Evolutionary conservation across 2,329 filamentous ascomycete genomes (phyloP), one percentile per base, ranked within the genome.

Genomic region (Sporothrix inflata): DNA sequence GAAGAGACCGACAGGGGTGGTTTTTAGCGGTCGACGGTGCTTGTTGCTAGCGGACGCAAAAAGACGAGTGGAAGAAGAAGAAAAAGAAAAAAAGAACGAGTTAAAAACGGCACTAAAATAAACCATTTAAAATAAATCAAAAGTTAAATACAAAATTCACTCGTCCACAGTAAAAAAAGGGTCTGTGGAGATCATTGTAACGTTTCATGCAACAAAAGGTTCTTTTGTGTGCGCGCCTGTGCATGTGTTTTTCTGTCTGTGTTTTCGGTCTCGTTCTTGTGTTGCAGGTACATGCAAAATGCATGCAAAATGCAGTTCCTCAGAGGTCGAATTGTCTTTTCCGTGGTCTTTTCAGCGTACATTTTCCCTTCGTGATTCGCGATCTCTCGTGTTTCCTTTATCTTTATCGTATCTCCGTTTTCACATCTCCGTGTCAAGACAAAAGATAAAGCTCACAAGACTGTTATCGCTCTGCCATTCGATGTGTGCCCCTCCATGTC

Each of bases 101-200:
- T 11, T 14, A 40, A 38, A 24, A 53, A 51, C 5, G 27, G 9
- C 6, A 21, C 27, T 34, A 69, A 38, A 69, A 55, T 21, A 68
- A 38, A 30, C 45, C 27, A 68, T 47, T 34, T 66, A 34, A 66
- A 34, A 12, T 38, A 14, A 51, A 24, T n/a, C 38, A 49, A 34
- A 70, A 21, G 30, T 34, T 14, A 70, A 70, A 49, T 19, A 3
- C 5, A 9, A 65, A 65, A 65, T 27, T 27, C n/a, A 12, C 21
- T 21, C n/a, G 38, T 7, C 11, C 38, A 27, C 60, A 42, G 19
- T 9, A 24, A 71, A 71, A 66, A 45, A 45, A 47, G 24, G 51
- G 70, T 40, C 27, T 40, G 70, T 68, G 70, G 61, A 71, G 63
- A 68, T 71, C 63, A 55, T 47, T 71, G 70, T 71, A 71, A 71